phyloP scores from a whole-genome alignment of 2,329 filamentous ascomycete genomes.

The Escovopsis weberi region DNA sequence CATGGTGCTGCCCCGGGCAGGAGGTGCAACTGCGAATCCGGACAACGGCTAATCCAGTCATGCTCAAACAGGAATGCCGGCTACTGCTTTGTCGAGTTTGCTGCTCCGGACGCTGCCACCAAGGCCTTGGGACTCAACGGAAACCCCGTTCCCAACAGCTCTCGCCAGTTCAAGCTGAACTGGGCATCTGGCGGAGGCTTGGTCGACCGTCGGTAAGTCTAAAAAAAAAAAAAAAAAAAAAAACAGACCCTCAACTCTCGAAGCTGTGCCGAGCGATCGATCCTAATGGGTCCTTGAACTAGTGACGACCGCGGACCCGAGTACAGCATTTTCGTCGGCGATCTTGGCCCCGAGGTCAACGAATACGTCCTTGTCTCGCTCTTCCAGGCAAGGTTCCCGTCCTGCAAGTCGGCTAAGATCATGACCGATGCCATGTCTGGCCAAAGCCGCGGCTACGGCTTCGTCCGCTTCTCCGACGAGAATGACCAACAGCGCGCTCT shows the following conservation, averaged over 20 bases:
- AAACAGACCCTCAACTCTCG: no score
- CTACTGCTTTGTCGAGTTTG: conserved; percentile 96
- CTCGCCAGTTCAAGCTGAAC: conserved; percentile 95
- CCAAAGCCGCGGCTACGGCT: conserved; percentile 94
- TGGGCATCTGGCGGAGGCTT: conserved; percentile 96
- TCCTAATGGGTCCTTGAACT: conserved; percentile 3
- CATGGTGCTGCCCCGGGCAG: not conserved
- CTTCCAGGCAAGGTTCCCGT: conserved; percentile 91
- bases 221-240: no score
- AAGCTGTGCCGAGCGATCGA: not conserved
- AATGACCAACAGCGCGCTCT: conserved; percentile 91
- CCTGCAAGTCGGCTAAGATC: conserved; percentile 98
- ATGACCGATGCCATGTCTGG: conserved; percentile 98
- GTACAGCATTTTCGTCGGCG: conserved; percentile 94
- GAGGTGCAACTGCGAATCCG: not conserved
- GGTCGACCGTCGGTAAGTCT: conserved; percentile 69
- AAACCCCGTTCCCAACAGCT: conserved; percentile 80
- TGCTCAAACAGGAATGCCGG: conserved; percentile 61
- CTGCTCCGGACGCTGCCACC: conserved; percentile 65
- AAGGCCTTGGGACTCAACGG: conserved; percentile 90
- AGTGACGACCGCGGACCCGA: conserved; percentile 94
- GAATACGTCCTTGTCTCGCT: conserved; percentile 95
- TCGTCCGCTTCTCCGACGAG: conserved; percentile 93
- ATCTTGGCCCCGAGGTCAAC: conserved; percentile 95
- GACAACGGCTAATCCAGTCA: not conserved